Percentiles rank a stretch among this genome's conserved stretches.
phyloP scores from a whole-genome alignment of 306 rosid species.

The Begonia loranthoides region DNA sequence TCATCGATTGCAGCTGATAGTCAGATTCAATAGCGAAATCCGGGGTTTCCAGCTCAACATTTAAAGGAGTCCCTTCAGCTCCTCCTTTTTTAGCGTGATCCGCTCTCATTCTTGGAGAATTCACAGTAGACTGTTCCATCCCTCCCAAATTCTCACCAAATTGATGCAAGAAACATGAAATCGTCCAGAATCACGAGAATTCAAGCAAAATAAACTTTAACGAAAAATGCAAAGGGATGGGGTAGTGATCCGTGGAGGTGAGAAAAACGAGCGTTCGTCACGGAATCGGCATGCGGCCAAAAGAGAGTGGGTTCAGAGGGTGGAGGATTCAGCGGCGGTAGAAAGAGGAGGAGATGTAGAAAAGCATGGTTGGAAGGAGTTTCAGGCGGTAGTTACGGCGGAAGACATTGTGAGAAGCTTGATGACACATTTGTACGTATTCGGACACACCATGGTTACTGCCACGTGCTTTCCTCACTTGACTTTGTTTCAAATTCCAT shows the following conservation, averaged over 20 bases:
- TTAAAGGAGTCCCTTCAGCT: conserved; percentile 28
- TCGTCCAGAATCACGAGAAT: conserved; percentile 8
- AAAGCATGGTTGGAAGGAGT: not conserved
- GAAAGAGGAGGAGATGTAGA: no score
- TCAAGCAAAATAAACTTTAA: conserved; percentile 6
- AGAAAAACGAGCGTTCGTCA: conserved; percentile 5
- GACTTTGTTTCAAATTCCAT: no score
- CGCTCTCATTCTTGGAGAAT: conserved; percentile 41
- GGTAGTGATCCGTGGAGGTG: conserved; percentile 19
- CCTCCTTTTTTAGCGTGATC: conserved; percentile 46
- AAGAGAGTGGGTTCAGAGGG: not conserved
- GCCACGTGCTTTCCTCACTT: no score
- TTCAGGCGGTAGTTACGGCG: conserved; percentile 10
- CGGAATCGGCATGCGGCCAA: not conserved
- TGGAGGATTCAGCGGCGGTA: no score
- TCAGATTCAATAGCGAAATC: conserved; percentile 15
- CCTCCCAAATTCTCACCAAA: conserved; percentile 10
- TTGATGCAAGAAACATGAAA: conserved; percentile 11
- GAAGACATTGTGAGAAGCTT: conserved; percentile 1
- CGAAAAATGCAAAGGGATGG: conserved; percentile 6
- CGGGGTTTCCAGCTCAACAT: conserved; percentile 25
- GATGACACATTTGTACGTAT: no score
- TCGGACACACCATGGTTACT: no score
- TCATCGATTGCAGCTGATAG: conserved; percentile 46
- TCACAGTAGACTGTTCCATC: conserved; percentile 45